Base-by-base conservation (phyloP, 345 rosid genomes). In the Lagerstroemia speciosa region DNA sequence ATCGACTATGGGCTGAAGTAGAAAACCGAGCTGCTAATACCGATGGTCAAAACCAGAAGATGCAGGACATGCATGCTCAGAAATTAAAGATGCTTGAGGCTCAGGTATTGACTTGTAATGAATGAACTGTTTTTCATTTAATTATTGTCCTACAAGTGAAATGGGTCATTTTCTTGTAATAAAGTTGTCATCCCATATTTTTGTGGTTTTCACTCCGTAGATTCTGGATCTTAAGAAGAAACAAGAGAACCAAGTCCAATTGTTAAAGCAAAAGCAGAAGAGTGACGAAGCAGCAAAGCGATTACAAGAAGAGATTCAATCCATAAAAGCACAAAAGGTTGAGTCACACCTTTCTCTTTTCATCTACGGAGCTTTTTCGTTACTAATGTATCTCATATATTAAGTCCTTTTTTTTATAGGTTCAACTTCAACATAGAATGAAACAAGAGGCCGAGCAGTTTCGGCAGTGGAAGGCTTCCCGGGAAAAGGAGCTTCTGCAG, bases 361-460 rank as follows among this genome's bases (percentile, higher is more conserved):
- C 67, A 50, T 70, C 37, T 50, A 3, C 31, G 61, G 64, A 26
- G n/a, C n/a, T 48, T 11, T 20, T 46, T 68, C 69, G 43, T 48
- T 33, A 32, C 31, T 27, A 5, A 63, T 61, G 43, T 41, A n/a
- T 33, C 63, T 36, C 45, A 52, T 50, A 40, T 29, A 65, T 29
- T 66, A 33, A 67, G 45, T 31, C 31, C 72, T 71, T 58, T 33
- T 66, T 57, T 76, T 16, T 62, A n/a, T 0, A 94, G 99, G 99
- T 94, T 81, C 99, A 94, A 77, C 81, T 94, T 78, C 99, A 91
- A 71, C 93, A 91, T 66, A 94, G 84, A 72, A 94, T 94, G 81
- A 94, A 89, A 84, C 98, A 91, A 82, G 99, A 94, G 79, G 95
- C 98, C 30, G 99, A 91, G 72, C 99, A 91, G 75, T 94, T 94